Base-by-base conservation (phyloP, 192 early-diverging fungal species). In the Backusella westeae region DNA sequence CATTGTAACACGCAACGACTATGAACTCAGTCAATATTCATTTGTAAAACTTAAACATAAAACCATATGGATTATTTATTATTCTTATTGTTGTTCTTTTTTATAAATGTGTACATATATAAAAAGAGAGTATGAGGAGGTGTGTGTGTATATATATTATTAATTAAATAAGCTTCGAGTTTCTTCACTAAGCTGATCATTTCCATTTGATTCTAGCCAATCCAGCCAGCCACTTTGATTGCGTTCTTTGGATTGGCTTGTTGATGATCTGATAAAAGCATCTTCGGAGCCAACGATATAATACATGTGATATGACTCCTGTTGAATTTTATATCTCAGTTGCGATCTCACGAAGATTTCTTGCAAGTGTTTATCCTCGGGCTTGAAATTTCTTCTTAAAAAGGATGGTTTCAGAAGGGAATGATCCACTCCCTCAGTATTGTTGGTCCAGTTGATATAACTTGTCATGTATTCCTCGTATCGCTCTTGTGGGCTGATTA, bases 261-360 rank as follows among this genome's bases (percentile, higher is more conserved):
- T 6, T 39, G 23, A 4, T 32, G 63, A 66, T 49, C 46, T 36
- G 65, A 36, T n/a, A 63, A 77, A 74, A 32, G 44, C 68, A 34
- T 77, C 72, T 71, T 81, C 73, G 1, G 75, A 74, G 6, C 80
- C 65, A 29, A 77, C 76, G 65, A 77, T 74, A 73, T 81, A 81
- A 76, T 96, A 98, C 67, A 99, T 93, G 84, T 96, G 95, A 88
- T 99, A 99, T 1, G 97, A 97, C 79, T 98, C 97, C 59, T 94
- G 89, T 59, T 95, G 95, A 42, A 99, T 98, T 88, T 99, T 99
- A 82, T 97, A 91, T 81, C 98, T 95, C 72, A 99, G 85, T 8
- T 94, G 95, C 79, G 89, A 87, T 67, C 88, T 87, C 46, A 90
- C 91, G 77, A 89, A 86, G 32, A 95, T 81, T 71, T 86, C 87